Evolutionary conservation across 345 rosid species (phyloP).

Genomic region (Eucalyptus marginata): DNA sequence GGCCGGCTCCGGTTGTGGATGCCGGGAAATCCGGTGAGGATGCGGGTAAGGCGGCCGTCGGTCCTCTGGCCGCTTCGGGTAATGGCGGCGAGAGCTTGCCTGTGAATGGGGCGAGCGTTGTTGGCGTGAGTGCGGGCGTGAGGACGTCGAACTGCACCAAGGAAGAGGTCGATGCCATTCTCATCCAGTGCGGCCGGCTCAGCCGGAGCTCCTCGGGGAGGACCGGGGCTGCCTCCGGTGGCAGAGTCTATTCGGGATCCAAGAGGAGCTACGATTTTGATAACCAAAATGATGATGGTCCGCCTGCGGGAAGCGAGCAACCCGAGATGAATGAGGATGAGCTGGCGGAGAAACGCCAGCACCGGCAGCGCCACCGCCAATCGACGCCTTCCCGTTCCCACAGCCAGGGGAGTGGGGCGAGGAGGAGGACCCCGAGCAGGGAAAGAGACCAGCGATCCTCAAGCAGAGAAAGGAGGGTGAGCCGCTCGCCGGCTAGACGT

Average conservation of each 20-base stretch:
- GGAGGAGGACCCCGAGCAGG: constrained; percentile 93
- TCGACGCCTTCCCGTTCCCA: constrained; percentile 23
- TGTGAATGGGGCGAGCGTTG: neutral
- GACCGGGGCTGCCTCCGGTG: constrained; percentile 8
- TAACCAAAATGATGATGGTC: constrained; percentile 6
- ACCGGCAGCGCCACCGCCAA: constrained; percentile 44
- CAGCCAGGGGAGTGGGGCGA: constrained; percentile 32
- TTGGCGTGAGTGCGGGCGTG: neutral
- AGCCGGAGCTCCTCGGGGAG: constrained; percentile 69
- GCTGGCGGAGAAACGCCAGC: constrained; percentile 9
- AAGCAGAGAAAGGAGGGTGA: constrained; percentile 49
- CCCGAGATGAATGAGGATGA: constrained; percentile 26
- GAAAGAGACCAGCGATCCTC: constrained; percentile 69
- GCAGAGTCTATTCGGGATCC: constrained; percentile 65
- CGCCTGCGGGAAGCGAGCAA: neutral
- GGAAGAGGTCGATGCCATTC: constrained; percentile 89
- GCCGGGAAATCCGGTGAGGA: neutral
- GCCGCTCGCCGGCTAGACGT: constrained; percentile 81
- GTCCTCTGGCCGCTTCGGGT: neutral
- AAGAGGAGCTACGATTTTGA: constrained; percentile 90
- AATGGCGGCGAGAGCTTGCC: neutral
- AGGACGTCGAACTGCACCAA: constrained; percentile 55
- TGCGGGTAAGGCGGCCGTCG: neutral
- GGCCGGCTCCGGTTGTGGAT: neutral
- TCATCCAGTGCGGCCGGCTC: constrained; percentile 87